Evolutionary conservation across 2,329 filamentous ascomycete species (phyloP).

Genomic region (Coleophoma cylindrospora): DNA sequence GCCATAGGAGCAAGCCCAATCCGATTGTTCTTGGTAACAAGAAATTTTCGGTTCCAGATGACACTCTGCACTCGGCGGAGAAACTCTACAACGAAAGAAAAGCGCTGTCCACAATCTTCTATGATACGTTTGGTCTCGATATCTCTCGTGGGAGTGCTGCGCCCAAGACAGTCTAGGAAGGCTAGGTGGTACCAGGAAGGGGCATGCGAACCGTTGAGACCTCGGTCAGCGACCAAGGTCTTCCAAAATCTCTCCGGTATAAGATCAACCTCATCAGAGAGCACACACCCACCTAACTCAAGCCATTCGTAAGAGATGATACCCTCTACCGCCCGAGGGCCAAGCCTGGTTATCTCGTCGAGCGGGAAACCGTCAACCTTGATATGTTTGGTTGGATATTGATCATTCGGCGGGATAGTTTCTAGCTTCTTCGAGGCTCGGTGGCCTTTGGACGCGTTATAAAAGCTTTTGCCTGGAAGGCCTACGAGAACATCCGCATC

Average conservation of each 20-base stretch:
- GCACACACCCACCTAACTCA: not conserved
- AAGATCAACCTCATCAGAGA: not conserved
- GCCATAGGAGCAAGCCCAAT: constrained; percentile 4
- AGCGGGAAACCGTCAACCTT: not conserved
- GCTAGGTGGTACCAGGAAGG: constrained; percentile 8
- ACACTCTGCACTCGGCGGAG: constrained; percentile 8
- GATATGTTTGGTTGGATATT: not conserved
- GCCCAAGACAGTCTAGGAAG: constrained; percentile 2
- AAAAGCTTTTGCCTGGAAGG: no score
- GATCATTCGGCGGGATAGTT: not conserved
- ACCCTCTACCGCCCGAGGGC: not conserved
- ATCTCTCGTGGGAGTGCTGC: constrained; percentile 3
- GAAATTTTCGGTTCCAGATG: constrained; percentile 12
- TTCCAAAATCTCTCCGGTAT: constrained; percentile 8
- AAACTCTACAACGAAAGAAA: constrained; percentile 6
- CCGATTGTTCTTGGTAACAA: not conserved
- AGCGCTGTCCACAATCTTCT: not conserved
- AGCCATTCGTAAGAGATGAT: not conserved
- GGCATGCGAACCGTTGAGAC: constrained; percentile 1
- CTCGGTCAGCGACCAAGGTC: constrained; percentile 11
- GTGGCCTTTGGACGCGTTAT: not conserved
- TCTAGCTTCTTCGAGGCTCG: not conserved
- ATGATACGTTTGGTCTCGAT: constrained; percentile 7
- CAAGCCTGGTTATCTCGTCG: not conserved
- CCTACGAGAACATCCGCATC: not conserved